Percentiles rank a stretch among this genome's conserved stretches.
These are phyloP conservation scores for Akanthomyces dipterigenus DNA, from an alignment of 2,329 filamentous ascomycete species.

Conservation along the genomic window DNA sequence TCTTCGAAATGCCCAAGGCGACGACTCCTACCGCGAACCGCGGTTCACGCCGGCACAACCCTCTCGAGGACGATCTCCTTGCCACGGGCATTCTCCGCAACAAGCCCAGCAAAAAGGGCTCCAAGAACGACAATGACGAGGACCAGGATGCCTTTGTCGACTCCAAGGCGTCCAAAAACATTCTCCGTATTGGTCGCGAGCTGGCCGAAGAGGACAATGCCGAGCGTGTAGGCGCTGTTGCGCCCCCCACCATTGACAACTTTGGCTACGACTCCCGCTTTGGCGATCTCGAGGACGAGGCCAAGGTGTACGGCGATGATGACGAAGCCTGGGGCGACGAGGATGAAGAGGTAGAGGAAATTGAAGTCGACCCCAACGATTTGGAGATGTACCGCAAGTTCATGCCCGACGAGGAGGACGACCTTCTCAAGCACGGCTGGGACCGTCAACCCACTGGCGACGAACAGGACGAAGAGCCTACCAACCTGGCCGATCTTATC, in stretches of 20 bases:
- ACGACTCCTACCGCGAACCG: conserved; percentile 50
- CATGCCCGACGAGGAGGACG: conserved; percentile 66
- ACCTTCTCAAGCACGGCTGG: conserved; percentile 63
- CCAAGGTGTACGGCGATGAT: conserved; percentile 41
- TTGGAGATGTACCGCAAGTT: conserved; percentile 89
- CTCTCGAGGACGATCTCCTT: conserved; percentile 80
- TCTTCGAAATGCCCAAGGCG: conserved; percentile 71
- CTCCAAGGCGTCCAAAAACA: conserved; percentile 79
- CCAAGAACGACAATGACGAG: conserved; percentile 50
- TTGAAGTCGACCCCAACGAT: conserved; percentile 84
- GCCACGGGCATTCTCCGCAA: conserved; percentile 64
- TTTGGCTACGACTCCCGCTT: conserved; percentile 79
- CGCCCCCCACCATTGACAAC: conserved; percentile 39
- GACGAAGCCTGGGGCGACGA: conserved; percentile 76
- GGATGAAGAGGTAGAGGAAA: conserved; percentile 62
- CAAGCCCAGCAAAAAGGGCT: conserved; percentile 65
- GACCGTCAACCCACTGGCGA: conserved; percentile 37
- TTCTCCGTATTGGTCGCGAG: conserved; percentile 83
- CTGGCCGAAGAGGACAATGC: conserved; percentile 70
- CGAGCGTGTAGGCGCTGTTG: conserved; percentile 31
- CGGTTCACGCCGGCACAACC: conserved; percentile 71
- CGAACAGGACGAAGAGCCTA: conserved; percentile 46
- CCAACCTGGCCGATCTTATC: conserved; percentile 88
- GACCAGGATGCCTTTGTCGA: conserved; percentile 71
- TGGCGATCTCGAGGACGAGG: conserved; percentile 46